Conservation (phyloP, 2,329 filamentous ascomycete genomes). For the Diplodia seriata region DNA sequence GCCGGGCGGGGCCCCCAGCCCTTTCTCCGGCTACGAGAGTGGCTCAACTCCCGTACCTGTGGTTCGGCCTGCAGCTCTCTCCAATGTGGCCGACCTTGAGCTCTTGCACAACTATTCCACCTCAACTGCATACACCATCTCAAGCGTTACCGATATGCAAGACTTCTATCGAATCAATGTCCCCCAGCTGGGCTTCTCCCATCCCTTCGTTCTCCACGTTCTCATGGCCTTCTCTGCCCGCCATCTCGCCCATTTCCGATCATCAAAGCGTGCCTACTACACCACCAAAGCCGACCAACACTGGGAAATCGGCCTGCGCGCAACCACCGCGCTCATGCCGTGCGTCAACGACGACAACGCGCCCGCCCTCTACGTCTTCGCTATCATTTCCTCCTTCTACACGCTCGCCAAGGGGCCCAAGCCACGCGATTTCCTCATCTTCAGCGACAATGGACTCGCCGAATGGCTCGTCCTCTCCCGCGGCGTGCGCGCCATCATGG, state of each 20-base stretch:
- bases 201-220: constrained; percentile 54
- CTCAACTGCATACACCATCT: constrained; percentile 40
- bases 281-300: constrained; percentile 10
- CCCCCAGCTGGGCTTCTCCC: constrained; percentile 48
- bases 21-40: neutral
- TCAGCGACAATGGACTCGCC: constrained; percentile 24
- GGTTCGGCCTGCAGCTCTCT: neutral
- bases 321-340: neutral
- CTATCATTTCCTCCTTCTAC: constrained; percentile 25
- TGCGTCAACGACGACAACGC: constrained; percentile 9
- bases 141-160: constrained; percentile 36
- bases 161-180: constrained; percentile 39
- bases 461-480: constrained; percentile 26
- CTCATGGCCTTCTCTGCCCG: constrained; percentile 54
- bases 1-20: constrained; percentile 1
- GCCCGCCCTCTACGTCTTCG: constrained; percentile 19
- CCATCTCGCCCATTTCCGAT: constrained; percentile 43
- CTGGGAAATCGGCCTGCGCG: constrained; percentile 12
- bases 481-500: constrained; percentile 23
- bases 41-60: neutral
- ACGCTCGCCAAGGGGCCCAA: constrained; percentile 22
- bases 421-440: constrained; percentile 26
- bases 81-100: constrained; percentile 41
- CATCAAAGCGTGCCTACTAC: constrained; percentile 5
- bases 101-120: constrained; percentile 45